These are phyloP conservation scores for Salix arbutifolia DNA, from an alignment of 345 rosid genomes.

Conservation along the genomic window DNA sequence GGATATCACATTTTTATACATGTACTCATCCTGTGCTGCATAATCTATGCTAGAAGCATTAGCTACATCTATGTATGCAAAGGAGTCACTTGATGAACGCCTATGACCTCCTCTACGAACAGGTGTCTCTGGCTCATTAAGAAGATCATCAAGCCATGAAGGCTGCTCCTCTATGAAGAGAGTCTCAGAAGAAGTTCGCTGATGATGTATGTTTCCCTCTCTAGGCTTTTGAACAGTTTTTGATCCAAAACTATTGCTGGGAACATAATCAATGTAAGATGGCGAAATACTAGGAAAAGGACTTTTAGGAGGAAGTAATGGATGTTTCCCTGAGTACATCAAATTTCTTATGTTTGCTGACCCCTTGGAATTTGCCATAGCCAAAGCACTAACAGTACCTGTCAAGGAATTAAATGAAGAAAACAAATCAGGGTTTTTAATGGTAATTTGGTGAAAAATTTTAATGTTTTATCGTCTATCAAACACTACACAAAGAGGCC, in stretches of 20 bases:
- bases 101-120: slow-evolving; percentile 85
- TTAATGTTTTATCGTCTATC: not conserved
- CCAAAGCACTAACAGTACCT: slow-evolving; percentile 33
- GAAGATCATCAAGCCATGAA: slow-evolving; percentile 99
- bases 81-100: slow-evolving; percentile 97
- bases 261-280: slow-evolving; percentile 57
- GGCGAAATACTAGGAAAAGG: slow-evolving; percentile 78
- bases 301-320: slow-evolving; percentile 88
- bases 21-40: slow-evolving; percentile 60
- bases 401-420: slow-evolving; percentile 1
- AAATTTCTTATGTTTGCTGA: slow-evolving; percentile 63
- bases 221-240: slow-evolving; percentile 68
- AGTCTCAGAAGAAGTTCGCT: slow-evolving; percentile 90
- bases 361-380: slow-evolving; percentile 76
- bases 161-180: slow-evolving; percentile 84
- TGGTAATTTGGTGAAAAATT: not conserved
- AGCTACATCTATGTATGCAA: slow-evolving; percentile 67
- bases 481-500: not conserved
- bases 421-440: not conserved
- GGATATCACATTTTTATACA: slow-evolving; percentile 36
- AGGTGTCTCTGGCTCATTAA: slow-evolving; percentile 94
- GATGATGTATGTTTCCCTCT: slow-evolving; percentile 59
- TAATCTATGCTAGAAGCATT: slow-evolving; percentile 54
- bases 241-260: slow-evolving; percentile 51
- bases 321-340: slow-evolving; percentile 67